Conservation (phyloP, 805 yeast species). For the Saccharomycopsis olivae region DNA sequence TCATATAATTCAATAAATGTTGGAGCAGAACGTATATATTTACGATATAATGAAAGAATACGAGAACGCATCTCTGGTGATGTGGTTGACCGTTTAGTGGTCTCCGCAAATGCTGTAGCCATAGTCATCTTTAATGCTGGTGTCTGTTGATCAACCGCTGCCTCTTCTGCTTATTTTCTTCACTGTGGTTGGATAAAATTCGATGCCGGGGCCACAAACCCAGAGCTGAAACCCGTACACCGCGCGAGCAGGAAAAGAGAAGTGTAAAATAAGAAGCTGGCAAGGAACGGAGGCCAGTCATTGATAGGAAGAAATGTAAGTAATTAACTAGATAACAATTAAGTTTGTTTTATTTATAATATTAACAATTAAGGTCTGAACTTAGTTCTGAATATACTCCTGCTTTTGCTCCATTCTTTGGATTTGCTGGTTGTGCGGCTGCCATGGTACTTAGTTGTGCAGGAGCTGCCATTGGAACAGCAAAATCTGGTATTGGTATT, state of each 20-base stretch:
- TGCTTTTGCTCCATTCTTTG: conserved; percentile 91
- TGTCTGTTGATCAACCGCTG: no score
- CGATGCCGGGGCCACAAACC: not conserved
- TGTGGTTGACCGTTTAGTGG: conserved; percentile 57
- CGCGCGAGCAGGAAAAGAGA: no score
- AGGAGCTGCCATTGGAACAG: conserved; percentile 99
- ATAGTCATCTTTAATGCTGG: conserved; percentile 40
- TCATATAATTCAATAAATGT: conserved; percentile 55
- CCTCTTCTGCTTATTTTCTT: no score
- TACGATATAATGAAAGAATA: conserved; percentile 62
- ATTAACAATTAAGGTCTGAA: conserved; percentile 26
- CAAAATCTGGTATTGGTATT: conserved; percentile 96
- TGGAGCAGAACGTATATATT: conserved; percentile 53
- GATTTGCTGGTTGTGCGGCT: conserved; percentile 93
- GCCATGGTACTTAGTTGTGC: conserved; percentile 87
- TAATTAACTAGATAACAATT: no score
- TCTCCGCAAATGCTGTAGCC: conserved; percentile 78
- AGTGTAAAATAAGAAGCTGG: no score
- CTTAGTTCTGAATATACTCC: conserved; percentile 64
- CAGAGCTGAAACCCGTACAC: not conserved
- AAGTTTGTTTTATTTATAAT: no score
- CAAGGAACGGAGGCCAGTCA: no score
- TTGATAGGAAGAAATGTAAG: no score
- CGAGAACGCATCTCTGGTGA: conserved; percentile 51
- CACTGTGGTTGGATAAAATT: not conserved